phyloP scores from a whole-genome alignment of 345 rosid species.

The Aquilaria malaccensis region DNA sequence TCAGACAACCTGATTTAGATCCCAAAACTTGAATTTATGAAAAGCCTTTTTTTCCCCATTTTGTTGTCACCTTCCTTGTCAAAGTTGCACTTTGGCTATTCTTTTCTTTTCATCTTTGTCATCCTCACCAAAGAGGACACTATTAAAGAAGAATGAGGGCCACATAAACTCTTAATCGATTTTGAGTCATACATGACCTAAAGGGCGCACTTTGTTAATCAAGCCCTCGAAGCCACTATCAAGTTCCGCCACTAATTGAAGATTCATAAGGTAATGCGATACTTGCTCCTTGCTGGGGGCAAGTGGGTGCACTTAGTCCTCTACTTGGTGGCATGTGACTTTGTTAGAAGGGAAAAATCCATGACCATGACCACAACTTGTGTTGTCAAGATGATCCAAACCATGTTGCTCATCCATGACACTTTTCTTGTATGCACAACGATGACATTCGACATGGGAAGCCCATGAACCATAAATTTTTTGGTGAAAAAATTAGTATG shows the following conservation, averaged over 20 bases:
- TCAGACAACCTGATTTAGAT: conserved; percentile 23
- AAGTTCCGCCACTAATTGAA: conserved; percentile 57
- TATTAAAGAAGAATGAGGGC: conserved; percentile 19
- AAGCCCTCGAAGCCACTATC: conserved; percentile 60
- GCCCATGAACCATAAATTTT: conserved; percentile 83
- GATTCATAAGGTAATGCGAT: conserved; percentile 93
- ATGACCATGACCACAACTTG: conserved; percentile 84
- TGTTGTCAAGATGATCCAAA: conserved; percentile 89
- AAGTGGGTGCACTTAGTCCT: conserved; percentile 79
- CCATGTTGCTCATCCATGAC: conserved; percentile 94
- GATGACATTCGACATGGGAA: conserved; percentile 95
- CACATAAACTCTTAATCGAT: conserved; percentile 43
- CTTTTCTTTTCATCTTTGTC: conserved; percentile 26
- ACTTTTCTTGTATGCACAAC: conserved; percentile 93
- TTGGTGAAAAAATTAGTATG: conserved; percentile 77
- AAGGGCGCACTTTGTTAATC: conserved; percentile 56
- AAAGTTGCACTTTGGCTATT: conserved; percentile 17
- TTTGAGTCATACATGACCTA: conserved; percentile 66
- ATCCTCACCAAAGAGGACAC: conserved; percentile 44
- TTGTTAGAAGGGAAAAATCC: conserved; percentile 66
- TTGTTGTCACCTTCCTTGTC: conserved; percentile 4
- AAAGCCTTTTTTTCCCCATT: conserved; percentile 1
- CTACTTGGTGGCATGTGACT: conserved; percentile 82
- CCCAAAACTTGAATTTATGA: conserved; percentile 13
- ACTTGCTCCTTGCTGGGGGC: conserved; percentile 85